phyloP scores from a whole-genome alignment of 169 alveolate genomes.

The Besnoitia besnoiti region DNA sequence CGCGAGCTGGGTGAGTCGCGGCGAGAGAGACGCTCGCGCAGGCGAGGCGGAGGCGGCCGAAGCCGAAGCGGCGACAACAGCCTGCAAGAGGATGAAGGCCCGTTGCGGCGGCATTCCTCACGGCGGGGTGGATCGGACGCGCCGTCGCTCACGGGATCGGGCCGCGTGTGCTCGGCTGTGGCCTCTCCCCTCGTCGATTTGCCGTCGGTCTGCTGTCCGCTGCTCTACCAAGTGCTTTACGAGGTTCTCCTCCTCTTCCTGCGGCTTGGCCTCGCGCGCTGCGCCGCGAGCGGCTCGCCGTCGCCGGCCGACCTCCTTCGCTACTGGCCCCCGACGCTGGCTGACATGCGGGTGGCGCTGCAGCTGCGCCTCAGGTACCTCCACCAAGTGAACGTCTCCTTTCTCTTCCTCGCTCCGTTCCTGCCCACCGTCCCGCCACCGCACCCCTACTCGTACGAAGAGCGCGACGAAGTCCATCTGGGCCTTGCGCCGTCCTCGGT shows the following conservation, averaged over 20 bases:
- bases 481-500: neutral
- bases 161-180: neutral
- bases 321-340: slow-evolving; percentile 31
- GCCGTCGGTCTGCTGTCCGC: slow-evolving; percentile 22
- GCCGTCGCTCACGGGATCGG: neutral
- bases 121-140: neutral
- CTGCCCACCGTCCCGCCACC: slow-evolving; percentile 30
- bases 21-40: neutral
- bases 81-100: neutral
- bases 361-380: slow-evolving; percentile 12
- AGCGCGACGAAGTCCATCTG: slow-evolving; percentile 5
- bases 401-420: slow-evolving; percentile 14
- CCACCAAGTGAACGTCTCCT: slow-evolving; percentile 27
- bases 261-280: neutral
- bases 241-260: slow-evolving; percentile 8
- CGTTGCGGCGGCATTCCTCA: neutral
- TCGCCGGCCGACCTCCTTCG: neutral
- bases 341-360: neutral
- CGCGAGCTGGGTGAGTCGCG: neutral
- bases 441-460: neutral
- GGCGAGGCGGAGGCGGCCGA: too few species aligned
- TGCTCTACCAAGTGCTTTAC: slow-evolving; percentile 5
- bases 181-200: slow-evolving; percentile 21
- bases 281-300: neutral
- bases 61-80: neutral